Evolutionary conservation across 1,284 basidiomycete species (phyloP), one percentile per base, ranked within the genome.

Genomic region (Phaffia rhodozyma): DNA sequence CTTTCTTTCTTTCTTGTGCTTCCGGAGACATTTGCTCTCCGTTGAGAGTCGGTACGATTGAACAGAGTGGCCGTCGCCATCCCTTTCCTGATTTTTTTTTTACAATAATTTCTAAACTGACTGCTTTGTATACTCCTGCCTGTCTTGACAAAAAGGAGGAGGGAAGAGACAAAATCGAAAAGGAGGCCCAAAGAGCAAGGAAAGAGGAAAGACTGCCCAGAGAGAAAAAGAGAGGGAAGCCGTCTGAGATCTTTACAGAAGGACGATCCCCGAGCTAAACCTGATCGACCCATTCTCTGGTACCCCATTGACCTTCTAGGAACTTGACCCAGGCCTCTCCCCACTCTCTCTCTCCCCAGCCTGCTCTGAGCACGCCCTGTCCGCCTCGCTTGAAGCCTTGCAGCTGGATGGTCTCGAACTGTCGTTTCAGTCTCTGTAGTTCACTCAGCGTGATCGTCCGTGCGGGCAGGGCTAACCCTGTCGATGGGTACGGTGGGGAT

Each of bases 351-450:
- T 87, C 87, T 60, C 79, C 80, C 86, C 89, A 91, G 68, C 85
- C 84, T 25, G 89, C 83, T 23, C 75, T 74, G 0, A 87, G 87
- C 62, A 84, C 86, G 68, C 89, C 88, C 18, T 83, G 84, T n/a
- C 86, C 85, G 23, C 87, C 87, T 5, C 87, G 81, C 9, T 85
- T 87, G 67, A 91, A 85, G n/a, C 87, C 88, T 69, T 89, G 89
- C 71, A 86, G 89, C 73, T 93, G 89, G 49, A 87, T 81, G 1
- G 82, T 83, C 47, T 93, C 86, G 71, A 92, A 96, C 71, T 92
- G 89, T 55, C 91, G 80, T 73, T 93, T 94, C 58, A 86, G 78
- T 30, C 91, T 79, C 72, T 92, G 89, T 61, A 94, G 78, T 75
- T 92, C 89, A 0, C 88, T 84, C 25, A 93, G 79, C 23, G 89